phyloP scores from a whole-genome alignment of 31 red algal species.

The Odonthalia washingtoniensis region DNA sequence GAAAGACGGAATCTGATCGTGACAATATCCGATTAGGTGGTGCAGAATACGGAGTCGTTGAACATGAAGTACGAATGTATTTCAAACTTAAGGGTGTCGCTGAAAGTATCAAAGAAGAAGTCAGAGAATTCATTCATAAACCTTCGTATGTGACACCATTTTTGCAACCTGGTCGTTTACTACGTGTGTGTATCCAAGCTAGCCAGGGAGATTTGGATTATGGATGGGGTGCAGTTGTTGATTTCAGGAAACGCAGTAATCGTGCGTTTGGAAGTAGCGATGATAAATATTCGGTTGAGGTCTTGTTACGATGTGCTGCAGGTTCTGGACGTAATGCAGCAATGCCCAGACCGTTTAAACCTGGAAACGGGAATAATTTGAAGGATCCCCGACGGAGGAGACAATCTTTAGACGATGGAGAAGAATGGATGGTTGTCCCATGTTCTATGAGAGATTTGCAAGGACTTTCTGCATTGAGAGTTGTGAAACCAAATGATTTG shows the following conservation, averaged over 20 bases:
- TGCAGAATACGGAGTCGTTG: slow-evolving; percentile 54
- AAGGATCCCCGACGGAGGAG: slow-evolving; percentile 3
- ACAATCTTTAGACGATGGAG: not conserved
- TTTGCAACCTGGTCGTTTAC: slow-evolving; percentile 82
- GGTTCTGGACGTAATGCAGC: slow-evolving; percentile 19
- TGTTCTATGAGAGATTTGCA: slow-evolving; percentile 73
- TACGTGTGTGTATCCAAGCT: slow-evolving; percentile 48
- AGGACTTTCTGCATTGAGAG: slow-evolving; percentile 84
- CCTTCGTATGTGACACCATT: slow-evolving; percentile 76
- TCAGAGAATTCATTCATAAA: slow-evolving; percentile 66
- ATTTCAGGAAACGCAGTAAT: slow-evolving; percentile 51
- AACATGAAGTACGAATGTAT: slow-evolving; percentile 78
- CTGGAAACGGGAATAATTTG: not conserved
- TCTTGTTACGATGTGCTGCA: slow-evolving; percentile 66
- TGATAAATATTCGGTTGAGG: slow-evolving; percentile 77
- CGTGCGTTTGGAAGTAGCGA: slow-evolving; percentile 48
- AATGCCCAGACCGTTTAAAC: slow-evolving; percentile 39
- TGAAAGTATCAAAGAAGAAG: slow-evolving; percentile 69
- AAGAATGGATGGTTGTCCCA: slow-evolving; percentile 79
- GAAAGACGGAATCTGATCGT: slow-evolving; percentile 61
- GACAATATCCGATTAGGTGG: slow-evolving; percentile 72
- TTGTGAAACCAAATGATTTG: slow-evolving; percentile 85
- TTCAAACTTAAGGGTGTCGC: slow-evolving; percentile 69
- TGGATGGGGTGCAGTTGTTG: slow-evolving; percentile 91
- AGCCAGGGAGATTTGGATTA: slow-evolving; percentile 63